phyloP scores from a whole-genome alignment of 78 protist species.

The Polysphondylium violaceum region DNA sequence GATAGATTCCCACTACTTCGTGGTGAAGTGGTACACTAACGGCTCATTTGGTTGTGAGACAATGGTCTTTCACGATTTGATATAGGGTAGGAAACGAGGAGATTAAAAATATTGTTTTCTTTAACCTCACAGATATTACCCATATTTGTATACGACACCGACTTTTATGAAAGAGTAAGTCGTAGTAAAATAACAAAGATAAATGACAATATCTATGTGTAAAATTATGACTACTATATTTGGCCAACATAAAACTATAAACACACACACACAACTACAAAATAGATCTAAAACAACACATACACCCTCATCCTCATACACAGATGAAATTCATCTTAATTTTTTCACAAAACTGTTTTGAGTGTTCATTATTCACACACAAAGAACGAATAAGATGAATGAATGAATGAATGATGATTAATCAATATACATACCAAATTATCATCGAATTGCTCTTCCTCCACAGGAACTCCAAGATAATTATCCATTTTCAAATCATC shows the following conservation, averaged over 20 bases:
- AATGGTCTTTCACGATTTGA: neutral
- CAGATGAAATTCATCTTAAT: too few relatives aligned
- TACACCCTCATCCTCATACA: too few relatives aligned
- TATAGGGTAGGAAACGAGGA: conserved; percentile 36
- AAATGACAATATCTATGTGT: neutral
- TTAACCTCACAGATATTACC: conserved; percentile 25
- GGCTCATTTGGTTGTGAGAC: neutral
- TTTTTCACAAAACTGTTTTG: too few relatives aligned
- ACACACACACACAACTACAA: neutral
- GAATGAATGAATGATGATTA: neutral
- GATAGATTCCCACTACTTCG: neutral
- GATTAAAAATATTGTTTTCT: neutral
- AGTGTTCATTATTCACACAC: too few relatives aligned
- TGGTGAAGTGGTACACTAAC: neutral
- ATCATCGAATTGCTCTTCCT: neutral
- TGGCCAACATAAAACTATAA: neutral
- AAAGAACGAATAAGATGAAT: too few relatives aligned
- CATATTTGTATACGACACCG: neutral
- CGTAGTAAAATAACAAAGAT: neutral
- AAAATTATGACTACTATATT: neutral
- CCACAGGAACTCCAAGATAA: neutral
- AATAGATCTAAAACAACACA: too few relatives aligned
- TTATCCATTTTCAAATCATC: conserved; percentile 35
- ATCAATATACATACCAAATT: neutral
- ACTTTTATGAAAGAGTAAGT: neutral